Evolutionary conservation across 805 yeast species (phyloP).

Genomic region (Pichia nanzhaoensis): DNA sequence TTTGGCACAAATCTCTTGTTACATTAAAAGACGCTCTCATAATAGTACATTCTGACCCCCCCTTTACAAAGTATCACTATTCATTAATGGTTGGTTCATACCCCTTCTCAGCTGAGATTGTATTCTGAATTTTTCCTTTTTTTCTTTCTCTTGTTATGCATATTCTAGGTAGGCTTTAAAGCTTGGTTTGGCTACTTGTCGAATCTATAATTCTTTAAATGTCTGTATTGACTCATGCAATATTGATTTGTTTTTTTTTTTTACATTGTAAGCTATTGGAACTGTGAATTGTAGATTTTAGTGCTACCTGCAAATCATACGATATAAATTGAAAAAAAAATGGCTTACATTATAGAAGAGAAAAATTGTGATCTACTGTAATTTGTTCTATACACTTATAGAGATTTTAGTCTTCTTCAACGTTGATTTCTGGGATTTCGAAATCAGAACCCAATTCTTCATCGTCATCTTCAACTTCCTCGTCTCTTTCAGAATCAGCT

Average conservation of each 20-base stretch:
- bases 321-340: neutral
- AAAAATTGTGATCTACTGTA: neutral
- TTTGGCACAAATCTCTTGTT: conserved; percentile 32
- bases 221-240: conserved; percentile 24
- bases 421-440: conserved; percentile 33
- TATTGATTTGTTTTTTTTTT: conserved; percentile 5
- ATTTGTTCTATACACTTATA: too few species aligned
- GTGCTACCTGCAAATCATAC: neutral
- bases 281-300: conserved; percentile 12
- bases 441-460: conserved; percentile 30
- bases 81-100: neutral
- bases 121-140: neutral
- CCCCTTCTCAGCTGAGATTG: neutral
- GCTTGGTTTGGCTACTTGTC: neutral
- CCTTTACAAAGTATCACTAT: too few species aligned
- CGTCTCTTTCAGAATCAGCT: neutral
- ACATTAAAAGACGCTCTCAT: conserved; percentile 27
- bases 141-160: conserved; percentile 9
- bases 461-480: conserved; percentile 11
- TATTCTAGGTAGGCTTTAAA: conserved; percentile 19
- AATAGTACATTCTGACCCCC: conserved; percentile 30
- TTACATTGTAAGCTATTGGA: conserved; percentile 11
- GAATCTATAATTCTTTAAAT: neutral
- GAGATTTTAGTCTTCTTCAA: conserved; percentile 25
- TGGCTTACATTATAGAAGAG: conserved; percentile 6